A percentile compares a stretch with the other conserved stretches of the same genome.
Evolutionary conservation across 805 yeast genomes (phyloP).

Genomic region (Candida taoyuanica): DNA sequence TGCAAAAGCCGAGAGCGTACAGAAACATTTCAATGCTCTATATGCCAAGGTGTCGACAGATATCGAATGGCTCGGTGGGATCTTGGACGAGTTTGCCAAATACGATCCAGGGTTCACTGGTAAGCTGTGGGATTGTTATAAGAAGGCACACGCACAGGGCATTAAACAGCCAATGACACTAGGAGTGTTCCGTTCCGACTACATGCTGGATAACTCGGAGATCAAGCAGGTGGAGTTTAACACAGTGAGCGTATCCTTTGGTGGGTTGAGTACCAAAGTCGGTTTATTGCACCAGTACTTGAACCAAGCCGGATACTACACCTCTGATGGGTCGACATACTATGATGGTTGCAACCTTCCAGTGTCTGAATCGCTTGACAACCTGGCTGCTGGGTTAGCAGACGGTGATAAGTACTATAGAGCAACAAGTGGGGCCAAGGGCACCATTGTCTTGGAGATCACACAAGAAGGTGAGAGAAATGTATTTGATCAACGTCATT

Average conservation of each 20-base stretch:
- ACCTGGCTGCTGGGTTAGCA: constrained; percentile 66
- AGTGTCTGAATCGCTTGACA: constrained; percentile 55
- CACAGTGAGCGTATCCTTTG: constrained; percentile 93
- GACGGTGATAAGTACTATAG: constrained; percentile 59
- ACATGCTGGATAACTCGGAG: constrained; percentile 51
- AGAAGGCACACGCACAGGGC: constrained; percentile 42
- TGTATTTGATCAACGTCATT: constrained; percentile 82
- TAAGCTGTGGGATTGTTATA: constrained; percentile 58
- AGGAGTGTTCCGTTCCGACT: constrained; percentile 89
- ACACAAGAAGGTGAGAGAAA: constrained; percentile 86
- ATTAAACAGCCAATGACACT: constrained; percentile 63
- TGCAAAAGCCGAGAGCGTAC: constrained; percentile 61
- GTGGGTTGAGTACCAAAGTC: constrained; percentile 80
- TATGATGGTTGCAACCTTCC: constrained; percentile 52
- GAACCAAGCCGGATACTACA: constrained; percentile 55
- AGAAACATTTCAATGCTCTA: constrained; percentile 62
- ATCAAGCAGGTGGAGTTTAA: constrained; percentile 96
- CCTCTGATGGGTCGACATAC: constrained; percentile 35
- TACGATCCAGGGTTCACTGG: constrained; percentile 81
- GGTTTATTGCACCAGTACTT: constrained; percentile 69
- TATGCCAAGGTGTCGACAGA: constrained; percentile 63
- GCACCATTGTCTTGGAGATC: constrained; percentile 64
- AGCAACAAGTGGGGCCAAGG: constrained; percentile 21
- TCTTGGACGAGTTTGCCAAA: constrained; percentile 48
- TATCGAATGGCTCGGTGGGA: constrained; percentile 56